Evolutionary conservation across 768 basidiomycete species (phyloP), one percentile per base, ranked within the genome.

Genomic region (Nevesoporus exiguus): DNA sequence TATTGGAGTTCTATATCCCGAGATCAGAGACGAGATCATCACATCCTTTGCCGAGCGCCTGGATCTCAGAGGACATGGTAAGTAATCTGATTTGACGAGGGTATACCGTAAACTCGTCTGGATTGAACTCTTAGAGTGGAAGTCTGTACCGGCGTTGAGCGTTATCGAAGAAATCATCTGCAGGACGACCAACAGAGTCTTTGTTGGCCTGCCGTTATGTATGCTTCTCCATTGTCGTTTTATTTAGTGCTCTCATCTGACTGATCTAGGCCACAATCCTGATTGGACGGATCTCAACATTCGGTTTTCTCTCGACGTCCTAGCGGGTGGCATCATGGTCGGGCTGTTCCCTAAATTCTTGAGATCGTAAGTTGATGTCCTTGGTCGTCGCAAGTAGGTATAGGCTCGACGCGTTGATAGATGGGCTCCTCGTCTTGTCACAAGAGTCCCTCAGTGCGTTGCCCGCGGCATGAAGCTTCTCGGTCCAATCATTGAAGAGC

Each of bases 161-260:
- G 54, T 53, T 0, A 57, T 72, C 5, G 66, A 63, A 52, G 55
- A 69, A 24, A 59, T 82, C 9, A 62, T 81, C 7, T 69, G 71
- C 27, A 71, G 77, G 21, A 62, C 71, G 3, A 76, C 67, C 47
- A 80, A 77, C 58, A 73, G 82, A 17, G 47, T 74, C 5, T 78
- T 83, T 49, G 76, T 82, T 9, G 81, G 80, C 0, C 61, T 73
- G 22, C 78, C 79, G 11, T 45, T 78, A 2, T 81, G 81, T 79
- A 40, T 30, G 40, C 3, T 6, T 24, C 21, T 9, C 6, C 27
- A 29, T 19, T 7, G 3, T 30, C n/a, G 3, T 21, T 9, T 27
- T 21, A 11, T 30, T 31, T 29, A 29, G 7, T n/a, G n/a, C n/a
- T n/a, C n/a, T n/a, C n/a, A 29, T 15, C n/a, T 44, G 17, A n/a